Evolutionary conservation across 2,329 filamentous ascomycete genomes (phyloP).

Genomic region (Penicillium sp.): DNA sequence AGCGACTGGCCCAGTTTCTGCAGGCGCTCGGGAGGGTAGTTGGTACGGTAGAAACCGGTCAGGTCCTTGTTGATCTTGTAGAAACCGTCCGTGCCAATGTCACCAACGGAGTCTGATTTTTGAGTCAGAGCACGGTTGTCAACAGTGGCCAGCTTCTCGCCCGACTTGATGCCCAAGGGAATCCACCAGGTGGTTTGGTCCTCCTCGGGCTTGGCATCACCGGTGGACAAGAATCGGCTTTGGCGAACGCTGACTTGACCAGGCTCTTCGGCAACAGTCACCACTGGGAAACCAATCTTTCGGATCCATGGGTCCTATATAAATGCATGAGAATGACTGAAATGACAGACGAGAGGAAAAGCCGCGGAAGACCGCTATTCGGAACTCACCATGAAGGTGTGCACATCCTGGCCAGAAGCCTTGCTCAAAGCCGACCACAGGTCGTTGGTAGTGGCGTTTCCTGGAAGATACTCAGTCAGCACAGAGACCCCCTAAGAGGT

Average conservation of each 20-base stretch:
- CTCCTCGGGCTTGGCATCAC: constrained; percentile 84
- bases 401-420: constrained; percentile 80
- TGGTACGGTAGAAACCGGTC: constrained; percentile 86
- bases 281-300: constrained; percentile 88
- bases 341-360: constrained; percentile 1
- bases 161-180: constrained; percentile 77
- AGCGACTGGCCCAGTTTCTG: constrained; percentile 72
- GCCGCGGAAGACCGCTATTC: not conserved
- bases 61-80: constrained; percentile 92
- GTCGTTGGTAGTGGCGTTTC: constrained; percentile 81
- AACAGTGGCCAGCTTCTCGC: constrained; percentile 57
- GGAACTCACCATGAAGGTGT: constrained; percentile 64
- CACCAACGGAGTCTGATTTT: constrained; percentile 68
- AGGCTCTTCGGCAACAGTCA: constrained; percentile 77
- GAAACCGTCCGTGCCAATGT: constrained; percentile 64
- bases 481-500: too few relatives aligned
- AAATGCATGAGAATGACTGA: not conserved
- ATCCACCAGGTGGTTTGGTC: constrained; percentile 95
- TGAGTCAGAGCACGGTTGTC: constrained; percentile 63
- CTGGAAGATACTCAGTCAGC: constrained; percentile 16
- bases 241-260: constrained; percentile 79
- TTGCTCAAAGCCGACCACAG: constrained; percentile 85
- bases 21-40: constrained; percentile 80
- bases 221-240: constrained; percentile 82
- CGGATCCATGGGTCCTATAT: constrained; percentile 74